Base-by-base conservation (phyloP, 176 grass and related monocot genomes). In the sorghum (Sorghum bicolor) region DNA sequence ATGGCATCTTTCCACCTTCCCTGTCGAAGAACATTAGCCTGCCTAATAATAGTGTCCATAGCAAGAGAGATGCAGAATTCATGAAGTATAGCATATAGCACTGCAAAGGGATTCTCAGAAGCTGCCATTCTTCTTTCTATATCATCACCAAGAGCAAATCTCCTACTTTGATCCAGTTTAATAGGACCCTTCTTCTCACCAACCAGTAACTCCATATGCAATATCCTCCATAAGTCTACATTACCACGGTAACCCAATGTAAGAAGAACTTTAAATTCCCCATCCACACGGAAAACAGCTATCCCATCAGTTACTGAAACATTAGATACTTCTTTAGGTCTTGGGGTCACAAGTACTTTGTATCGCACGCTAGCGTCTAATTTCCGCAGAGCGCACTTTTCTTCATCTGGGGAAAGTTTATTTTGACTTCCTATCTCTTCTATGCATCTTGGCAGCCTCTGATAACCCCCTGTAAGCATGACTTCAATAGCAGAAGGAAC, bases 1-100 rank as follows among this genome's bases (percentile, higher is more conserved):
- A 99, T 96, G 72, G 93, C 91, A 89, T 96, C 91, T 72, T 93
- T 91, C 96, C 96, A 99, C 74, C 93, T 94, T 77, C 91, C 93
- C 57, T 87, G 91, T 62, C 81, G 87, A 70, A 99, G 83, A 78
- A 87, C 40, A 50, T 91, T 91, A 57, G 92, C 79, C 78, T 99
- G 93, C 72, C 78, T 85, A 76, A 99, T 75, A 85, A 99, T 78
- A 80, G 93, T 96, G 60, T 94, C 91, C 93, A 99, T 96, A 88
- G 92, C 91, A 99, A 99, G 78, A 25, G 93, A 80, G 36, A 96
- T 85, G 74, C 96, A 94, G 20, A 99, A 84, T 50, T 99, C 96
- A 83, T 99, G 96, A 48, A 99, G 91, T 83, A 90, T 90, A 29
- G 84, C 76, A 84, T 93, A 96, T 61, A 99, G 74, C 50, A 92